Conservation (phyloP, 2,329 filamentous ascomycete species). For the Dryadomyces quercus-mongolicae region DNA sequence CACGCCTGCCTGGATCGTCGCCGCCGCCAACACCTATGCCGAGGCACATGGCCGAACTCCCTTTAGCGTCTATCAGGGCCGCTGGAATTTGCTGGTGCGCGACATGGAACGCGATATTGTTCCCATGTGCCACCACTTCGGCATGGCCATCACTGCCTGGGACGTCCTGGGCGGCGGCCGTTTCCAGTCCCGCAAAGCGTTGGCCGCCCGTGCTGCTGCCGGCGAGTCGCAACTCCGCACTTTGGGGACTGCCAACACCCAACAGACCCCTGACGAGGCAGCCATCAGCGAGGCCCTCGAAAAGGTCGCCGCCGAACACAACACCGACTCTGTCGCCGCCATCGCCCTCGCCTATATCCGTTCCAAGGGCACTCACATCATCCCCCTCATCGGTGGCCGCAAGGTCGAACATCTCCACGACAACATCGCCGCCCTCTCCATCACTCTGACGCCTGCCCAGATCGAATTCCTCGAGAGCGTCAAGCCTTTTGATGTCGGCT, state of each 20-base stretch:
- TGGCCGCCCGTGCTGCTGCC: constrained; percentile 14
- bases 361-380: constrained; percentile 38
- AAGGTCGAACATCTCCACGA: constrained; percentile 38
- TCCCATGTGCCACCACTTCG: constrained; percentile 27
- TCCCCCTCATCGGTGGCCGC: constrained; percentile 39
- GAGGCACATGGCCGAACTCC: constrained; percentile 21
- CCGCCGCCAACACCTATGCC: constrained; percentile 26
- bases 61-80: constrained; percentile 27
- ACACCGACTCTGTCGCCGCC: constrained; percentile 42
- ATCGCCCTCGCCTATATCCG: constrained; percentile 42
- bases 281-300: constrained; percentile 45
- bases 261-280: constrained; percentile 33
- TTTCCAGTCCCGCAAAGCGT: constrained; percentile 28
- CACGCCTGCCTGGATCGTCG: constrained; percentile 27
- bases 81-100: constrained; percentile 21
- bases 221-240: constrained; percentile 27
- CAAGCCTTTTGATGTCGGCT: constrained; percentile 41
- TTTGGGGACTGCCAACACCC: constrained; percentile 7
- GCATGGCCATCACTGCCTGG: constrained; percentile 47
- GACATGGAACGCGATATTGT: constrained; percentile 28
- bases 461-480: constrained; percentile 41
- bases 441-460: constrained; percentile 38
- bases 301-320: constrained; percentile 44
- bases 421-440: constrained; percentile 42
- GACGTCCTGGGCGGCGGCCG: constrained; percentile 42